phyloP scores from a whole-genome alignment of 192 early-diverging fungal species.

The Diversispora epigaea region DNA sequence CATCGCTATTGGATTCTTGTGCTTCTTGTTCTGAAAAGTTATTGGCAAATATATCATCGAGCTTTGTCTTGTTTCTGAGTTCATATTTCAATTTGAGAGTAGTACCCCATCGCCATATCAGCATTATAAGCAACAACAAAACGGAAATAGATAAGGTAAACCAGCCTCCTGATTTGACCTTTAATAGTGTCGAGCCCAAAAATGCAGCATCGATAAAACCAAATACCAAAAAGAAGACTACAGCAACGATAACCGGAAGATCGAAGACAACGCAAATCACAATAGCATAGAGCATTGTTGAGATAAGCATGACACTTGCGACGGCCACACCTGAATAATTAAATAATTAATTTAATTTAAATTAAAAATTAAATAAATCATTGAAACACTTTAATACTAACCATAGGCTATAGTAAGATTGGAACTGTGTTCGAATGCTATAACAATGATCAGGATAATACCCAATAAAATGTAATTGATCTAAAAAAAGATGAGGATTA shows the following conservation, averaged over 20 bases:
- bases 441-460: constrained; percentile 39
- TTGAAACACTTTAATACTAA: background rate
- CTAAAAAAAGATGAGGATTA: constrained; percentile 3
- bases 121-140: constrained; percentile 8
- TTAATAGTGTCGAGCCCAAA: constrained; percentile 28
- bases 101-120: constrained; percentile 34
- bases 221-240: constrained; percentile 32
- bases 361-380: background rate
- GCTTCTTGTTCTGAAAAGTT: background rate
- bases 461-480: constrained; percentile 50
- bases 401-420: constrained; percentile 49
- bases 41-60: constrained; percentile 22
- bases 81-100: constrained; percentile 18
- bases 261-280: constrained; percentile 28
- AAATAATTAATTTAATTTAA: background rate
- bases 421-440: constrained; percentile 41
- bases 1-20: background rate
- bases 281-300: constrained; percentile 15
- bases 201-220: constrained; percentile 34
- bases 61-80: background rate
- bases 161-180: constrained; percentile 35
- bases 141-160: constrained; percentile 22
- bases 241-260: constrained; percentile 22
- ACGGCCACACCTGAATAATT: constrained; percentile 41
- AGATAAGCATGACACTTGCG: constrained; percentile 4